Evolutionary conservation across 2,329 filamentous ascomycete genomes (phyloP).

Genomic region (Hyphodiscus sp.): DNA sequence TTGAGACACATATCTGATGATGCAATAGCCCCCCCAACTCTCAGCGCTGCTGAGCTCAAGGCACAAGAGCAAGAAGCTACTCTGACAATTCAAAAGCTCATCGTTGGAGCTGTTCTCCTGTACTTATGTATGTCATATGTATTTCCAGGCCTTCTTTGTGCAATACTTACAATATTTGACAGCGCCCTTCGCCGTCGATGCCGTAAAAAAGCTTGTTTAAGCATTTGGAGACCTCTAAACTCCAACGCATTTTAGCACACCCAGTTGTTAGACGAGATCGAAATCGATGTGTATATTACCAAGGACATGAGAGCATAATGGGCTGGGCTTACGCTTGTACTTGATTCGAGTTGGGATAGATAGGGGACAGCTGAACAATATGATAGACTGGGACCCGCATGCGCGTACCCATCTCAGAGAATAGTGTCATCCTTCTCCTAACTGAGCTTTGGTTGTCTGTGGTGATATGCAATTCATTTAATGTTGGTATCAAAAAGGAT

Average conservation of each 20-base stretch:
- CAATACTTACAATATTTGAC: slow-evolving; percentile 7
- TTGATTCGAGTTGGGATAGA: too few relatives aligned
- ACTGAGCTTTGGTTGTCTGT: too few relatives aligned
- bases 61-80: slow-evolving; percentile 61
- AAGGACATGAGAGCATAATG: background rate
- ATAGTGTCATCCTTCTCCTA: too few relatives aligned
- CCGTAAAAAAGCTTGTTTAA: slow-evolving; percentile 44
- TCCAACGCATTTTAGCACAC: background rate
- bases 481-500: too few relatives aligned
- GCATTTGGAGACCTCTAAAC: background rate
- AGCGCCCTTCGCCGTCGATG: slow-evolving; percentile 52
- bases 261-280: background rate
- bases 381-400: too few relatives aligned
- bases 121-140: slow-evolving; percentile 61
- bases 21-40: slow-evolving; percentile 52
- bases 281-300: slow-evolving; percentile 3
- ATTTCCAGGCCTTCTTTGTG: background rate
- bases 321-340: too few relatives aligned
- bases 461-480: too few relatives aligned
- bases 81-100: slow-evolving; percentile 60
- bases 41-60: slow-evolving; percentile 63
- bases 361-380: too few relatives aligned
- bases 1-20: slow-evolving; percentile 4
- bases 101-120: slow-evolving; percentile 59
- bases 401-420: too few relatives aligned